A percentile compares a stretch with the other conserved stretches of the same genome.
phyloP scores from a whole-genome alignment of 768 basidiomycete species.

The Amanita phalloides region DNA sequence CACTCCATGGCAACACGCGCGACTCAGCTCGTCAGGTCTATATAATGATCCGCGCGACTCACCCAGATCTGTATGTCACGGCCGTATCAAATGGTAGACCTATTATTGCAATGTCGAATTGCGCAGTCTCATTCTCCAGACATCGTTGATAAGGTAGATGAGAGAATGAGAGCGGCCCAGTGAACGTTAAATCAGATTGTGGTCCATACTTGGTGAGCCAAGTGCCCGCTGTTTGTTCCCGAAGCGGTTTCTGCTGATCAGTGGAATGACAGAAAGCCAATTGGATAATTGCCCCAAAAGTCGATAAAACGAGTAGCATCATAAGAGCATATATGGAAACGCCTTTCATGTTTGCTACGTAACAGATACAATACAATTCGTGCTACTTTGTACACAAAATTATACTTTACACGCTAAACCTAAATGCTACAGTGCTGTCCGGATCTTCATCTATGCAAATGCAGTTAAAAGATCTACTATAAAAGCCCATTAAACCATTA shows the following conservation, averaged over 20 bases:
- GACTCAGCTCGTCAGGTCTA: no score
- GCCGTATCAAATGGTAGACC: conserved; percentile 71
- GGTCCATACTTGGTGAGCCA: conserved; percentile 71
- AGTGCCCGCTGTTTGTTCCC: conserved; percentile 8
- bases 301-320: no score
- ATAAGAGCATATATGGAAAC: no score
- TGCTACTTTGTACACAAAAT: no score
- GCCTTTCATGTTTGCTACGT: not conserved
- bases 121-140: conserved; percentile 40
- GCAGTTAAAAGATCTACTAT: not conserved
- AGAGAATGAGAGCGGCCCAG: conserved; percentile 36
- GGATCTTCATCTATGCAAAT: conserved; percentile 3
- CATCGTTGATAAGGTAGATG: conserved; percentile 70
- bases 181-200: no score
- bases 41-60: conserved; percentile 9
- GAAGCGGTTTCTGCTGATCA: no score
- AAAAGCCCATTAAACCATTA: not conserved
- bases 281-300: no score
- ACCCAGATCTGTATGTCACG: conserved; percentile 48
- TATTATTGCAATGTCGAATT: not conserved
- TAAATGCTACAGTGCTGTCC: not conserved
- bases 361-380: not conserved
- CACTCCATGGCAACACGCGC: conserved; percentile 28
- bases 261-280: no score
- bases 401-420: not conserved